Evolutionary conservation across 2,329 filamentous ascomycete genomes (phyloP), one percentile per base, ranked within the genome.

Genomic region (Bimuria novae-zelandiae): DNA sequence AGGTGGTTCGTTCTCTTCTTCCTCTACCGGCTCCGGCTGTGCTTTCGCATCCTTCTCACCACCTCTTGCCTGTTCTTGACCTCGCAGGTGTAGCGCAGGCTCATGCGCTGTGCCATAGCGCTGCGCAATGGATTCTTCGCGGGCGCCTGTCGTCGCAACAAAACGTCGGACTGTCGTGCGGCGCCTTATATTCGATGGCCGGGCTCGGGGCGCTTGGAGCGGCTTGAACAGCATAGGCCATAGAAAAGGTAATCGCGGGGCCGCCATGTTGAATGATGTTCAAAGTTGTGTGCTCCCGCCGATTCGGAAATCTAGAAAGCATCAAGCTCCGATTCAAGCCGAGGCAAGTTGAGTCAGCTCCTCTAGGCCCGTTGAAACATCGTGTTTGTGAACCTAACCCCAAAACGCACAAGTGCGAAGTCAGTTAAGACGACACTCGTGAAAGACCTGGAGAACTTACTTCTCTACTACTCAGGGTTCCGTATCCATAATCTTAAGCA

Each of bases 51-150:
- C 4, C 32, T n/a, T 16, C 49, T 41, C 35, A 51, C 42, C 30
- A 54, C 36, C 35, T 32, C 54, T 49, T 1, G 40, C 44, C 3
- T 43, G 11, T 21, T 59, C 42, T 35, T 59, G 45, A 7, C 61
- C 63, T 17, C 54, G 49, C 4, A 77, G 62, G 52, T 77, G 71
- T 0, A 75, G 70, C 6, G 74, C 71, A 3, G 77, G 77, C 56
- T 80, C 75, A 41, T 79, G 77, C 1, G 78, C 78, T 12, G 74
- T 76, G 22, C 79, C 79, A 67, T 80, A 80, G 33, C 78, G 75
- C 50, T 77, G 71, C n/a, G 62, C n/a, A 49, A 42, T 37, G 17
- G 51, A 44, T 21, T 51, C 48, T 43, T 55, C 51, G 22, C 23
- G 50, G n/a, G 23, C 19, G 10, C 29, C 44, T 19, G 49, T 12